Evolutionary conservation across 441 rosid species (phyloP).

Genomic region (Omphalea diandra): DNA sequence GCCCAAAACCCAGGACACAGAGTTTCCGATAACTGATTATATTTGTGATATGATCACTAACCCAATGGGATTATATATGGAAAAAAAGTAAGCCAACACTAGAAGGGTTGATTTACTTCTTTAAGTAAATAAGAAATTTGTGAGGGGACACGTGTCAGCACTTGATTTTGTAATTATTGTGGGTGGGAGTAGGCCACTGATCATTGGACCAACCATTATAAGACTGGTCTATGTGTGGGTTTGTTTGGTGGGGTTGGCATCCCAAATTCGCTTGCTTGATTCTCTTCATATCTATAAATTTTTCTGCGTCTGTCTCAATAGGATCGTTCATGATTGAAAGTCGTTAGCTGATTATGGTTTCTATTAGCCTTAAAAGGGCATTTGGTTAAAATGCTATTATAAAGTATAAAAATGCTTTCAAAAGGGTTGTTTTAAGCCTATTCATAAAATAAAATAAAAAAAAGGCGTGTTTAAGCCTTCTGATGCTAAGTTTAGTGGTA

Average conservation of each 20-base stretch:
- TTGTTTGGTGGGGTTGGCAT: constrained; percentile 56
- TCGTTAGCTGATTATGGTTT: not conserved
- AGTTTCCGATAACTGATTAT: not conserved
- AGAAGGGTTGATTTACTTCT: not conserved
- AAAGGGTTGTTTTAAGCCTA: no score
- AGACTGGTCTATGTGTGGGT: not conserved
- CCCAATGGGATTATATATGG: constrained; percentile 7
- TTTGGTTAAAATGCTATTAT: no score
- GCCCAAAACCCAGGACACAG: not conserved
- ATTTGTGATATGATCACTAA: not conserved
- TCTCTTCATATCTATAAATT: not conserved
- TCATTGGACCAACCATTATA: constrained; percentile 31
- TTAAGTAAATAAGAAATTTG: not conserved
- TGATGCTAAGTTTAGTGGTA: not conserved
- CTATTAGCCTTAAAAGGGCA: not conserved
- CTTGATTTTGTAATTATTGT: constrained; percentile 19
- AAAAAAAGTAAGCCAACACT: not conserved
- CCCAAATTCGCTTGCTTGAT: constrained; percentile 27
- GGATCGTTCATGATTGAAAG: not conserved
- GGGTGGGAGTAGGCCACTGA: constrained; percentile 50
- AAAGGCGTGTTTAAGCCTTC: no score
- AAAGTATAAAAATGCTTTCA: no score
- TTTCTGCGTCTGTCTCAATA: not conserved
- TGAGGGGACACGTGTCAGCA: constrained; percentile 14
- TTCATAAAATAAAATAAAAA: no score